These are phyloP conservation scores for Xylaria sp. DNA, from an alignment of 2,329 filamentous ascomycete genomes.

Conservation along the genomic window DNA sequence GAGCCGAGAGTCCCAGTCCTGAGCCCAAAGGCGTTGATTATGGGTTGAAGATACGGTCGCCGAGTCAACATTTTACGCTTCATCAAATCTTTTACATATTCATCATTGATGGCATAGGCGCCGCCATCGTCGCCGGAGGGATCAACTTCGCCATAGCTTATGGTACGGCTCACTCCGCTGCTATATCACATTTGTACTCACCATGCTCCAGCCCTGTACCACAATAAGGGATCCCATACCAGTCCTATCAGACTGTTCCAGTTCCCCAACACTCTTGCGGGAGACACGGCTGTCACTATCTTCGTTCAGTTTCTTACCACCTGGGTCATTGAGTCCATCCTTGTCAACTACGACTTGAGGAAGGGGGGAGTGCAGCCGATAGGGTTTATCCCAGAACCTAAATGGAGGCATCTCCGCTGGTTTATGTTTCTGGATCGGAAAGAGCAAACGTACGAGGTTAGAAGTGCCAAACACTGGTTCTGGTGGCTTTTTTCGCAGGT, in stretches of 20 bases:
- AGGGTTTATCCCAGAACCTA: conserved; percentile 56
- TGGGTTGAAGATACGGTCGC: conserved; percentile 41
- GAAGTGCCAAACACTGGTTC: conserved; percentile 49
- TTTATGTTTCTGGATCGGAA: conserved; percentile 56
- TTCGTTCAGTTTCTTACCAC: conserved; percentile 63
- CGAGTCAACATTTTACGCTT: conserved; percentile 54
- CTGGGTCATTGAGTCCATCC: conserved; percentile 60
- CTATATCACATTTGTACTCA: conserved; percentile 17
- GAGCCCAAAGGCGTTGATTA: conserved; percentile 19
- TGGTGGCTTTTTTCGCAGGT: conserved; percentile 52
- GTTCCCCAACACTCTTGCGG: conserved; percentile 62
- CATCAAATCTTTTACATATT: conserved; percentile 63
- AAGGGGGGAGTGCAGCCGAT: conserved; percentile 59
- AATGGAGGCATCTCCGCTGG: conserved; percentile 53
- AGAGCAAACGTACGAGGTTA: conserved; percentile 44
- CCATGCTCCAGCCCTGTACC: conserved; percentile 59
- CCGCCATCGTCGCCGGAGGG: conserved; percentile 59
- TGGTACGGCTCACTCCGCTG: conserved; percentile 49
- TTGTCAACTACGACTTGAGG: conserved; percentile 61
- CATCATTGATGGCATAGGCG: conserved; percentile 59
- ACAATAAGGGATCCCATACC: conserved; percentile 49
- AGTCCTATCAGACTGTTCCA: conserved; percentile 60
- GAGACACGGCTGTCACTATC: conserved; percentile 63
- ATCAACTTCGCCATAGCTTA: conserved; percentile 66
- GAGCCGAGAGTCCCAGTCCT: conserved; percentile 15